Evolutionary conservation across 352 stramenopile genomes (phyloP), one percentile per base, ranked within the genome.

Genomic region (Globisporangium parvum): DNA sequence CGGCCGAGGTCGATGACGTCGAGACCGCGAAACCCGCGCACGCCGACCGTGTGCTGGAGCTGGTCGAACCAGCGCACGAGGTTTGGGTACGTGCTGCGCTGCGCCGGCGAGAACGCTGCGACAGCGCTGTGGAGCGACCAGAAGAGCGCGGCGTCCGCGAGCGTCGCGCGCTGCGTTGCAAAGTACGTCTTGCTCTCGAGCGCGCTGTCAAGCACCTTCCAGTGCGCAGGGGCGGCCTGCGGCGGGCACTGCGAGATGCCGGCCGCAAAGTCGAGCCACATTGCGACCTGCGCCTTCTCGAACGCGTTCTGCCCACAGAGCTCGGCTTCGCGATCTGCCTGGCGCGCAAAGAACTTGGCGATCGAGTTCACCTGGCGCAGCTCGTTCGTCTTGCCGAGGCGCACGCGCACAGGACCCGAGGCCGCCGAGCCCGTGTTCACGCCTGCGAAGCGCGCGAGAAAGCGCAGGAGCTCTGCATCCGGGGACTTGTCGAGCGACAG

Each of bases 61-160:
- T 93, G 84, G 69, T 93, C 79, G 55, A 93, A 93, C 84, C 84
- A 93, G 65, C 84, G 84, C 61, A 77, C 68, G 45, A 93, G 61
- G 66, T 81, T 84, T 24, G 59, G 51, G 52, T 72, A 78, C 61
- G 87, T 69, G 37, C 66, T 59, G 39, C 70, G 70, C 60, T 90
- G 74, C 35, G 56, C 58, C 11, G 46, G 40, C 10, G 55, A 63
- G 60, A 85, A 79, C 54, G 49, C 51, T 26, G 49, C 53, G 18
- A 93, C 62, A 18, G 69, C 67, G 20, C 40, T 57, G 65, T 82
- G 59, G 8, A 90, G 55, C 47, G 70, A 60, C 69, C 77, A 93
- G 61, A 91, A 93, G 55, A 93, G 66, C 66, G 78, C 70, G 23
- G 77, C 80, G 55, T 93, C 84, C 18, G 84, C 84, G 41, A 93